Evolutionary conservation across 768 basidiomycete genomes (phyloP), one percentile per base, ranked within the genome.

Genomic region (Termitomyces sp.): DNA sequence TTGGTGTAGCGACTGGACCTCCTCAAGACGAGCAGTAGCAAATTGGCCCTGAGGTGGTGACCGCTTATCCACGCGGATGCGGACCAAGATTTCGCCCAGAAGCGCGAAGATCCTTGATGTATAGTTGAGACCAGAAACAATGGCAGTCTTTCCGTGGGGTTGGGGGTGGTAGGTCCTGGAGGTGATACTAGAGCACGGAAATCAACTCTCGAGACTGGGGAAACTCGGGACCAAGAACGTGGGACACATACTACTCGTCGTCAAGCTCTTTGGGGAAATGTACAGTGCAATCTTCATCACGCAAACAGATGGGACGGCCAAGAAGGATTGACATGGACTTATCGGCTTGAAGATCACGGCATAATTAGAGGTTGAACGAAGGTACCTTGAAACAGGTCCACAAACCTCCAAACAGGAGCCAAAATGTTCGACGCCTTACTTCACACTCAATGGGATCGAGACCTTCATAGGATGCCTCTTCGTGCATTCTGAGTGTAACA

Each of bases 201-300:
- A 42, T 42, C 41, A 42, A 42, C 9, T 9, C 4, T 42, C 18
- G 22, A 50, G 39, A 30, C 55, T 62, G 70, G 70, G 61, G 63
- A 66, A 74, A 70, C 42, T 58, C 74, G 68, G 63, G 76, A 55
- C n/a, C 13, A 63, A 57, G 57, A 63, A 65, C 47, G 54, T 34
- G 41, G 41, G 37, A 63, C 57, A 83, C 89, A 66, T 73, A 93
- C 91, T 91, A 93, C 76, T 93, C 91, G 69, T 93, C 91, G 72
- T 93, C 91, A 58, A 93, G 76, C 73, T 93, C 91, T 72, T 87
- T 89, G 30, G 91, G 91, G 74, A 93, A 92, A 69, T 91, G 87
- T 2, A 91, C 83, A 9, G 91, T 92, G 72, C 92, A 94, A 70
- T 96, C 93, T 69, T 95, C 94, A 67, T 94, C 91, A 55, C 91